Conservation (phyloP, 192 early-diverging fungal genomes). For the Hyaloraphidium curvatum region DNA sequence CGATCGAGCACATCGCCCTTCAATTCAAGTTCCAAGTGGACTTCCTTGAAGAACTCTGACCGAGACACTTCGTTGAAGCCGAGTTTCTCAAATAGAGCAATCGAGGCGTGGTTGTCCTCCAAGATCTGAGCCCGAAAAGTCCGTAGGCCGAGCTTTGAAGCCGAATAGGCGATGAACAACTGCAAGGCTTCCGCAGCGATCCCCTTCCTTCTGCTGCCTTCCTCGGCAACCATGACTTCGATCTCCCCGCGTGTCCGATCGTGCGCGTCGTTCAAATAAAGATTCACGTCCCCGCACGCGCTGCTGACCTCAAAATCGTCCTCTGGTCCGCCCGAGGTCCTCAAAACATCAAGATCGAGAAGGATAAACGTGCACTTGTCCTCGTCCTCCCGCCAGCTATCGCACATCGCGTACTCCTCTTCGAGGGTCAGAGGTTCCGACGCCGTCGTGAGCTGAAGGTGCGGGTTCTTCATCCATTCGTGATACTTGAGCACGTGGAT, state of each 20-base stretch:
- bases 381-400: slow-evolving; percentile 66
- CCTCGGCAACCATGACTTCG: slow-evolving; percentile 82
- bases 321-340: not conserved
- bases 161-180: not conserved
- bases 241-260: slow-evolving; percentile 34
- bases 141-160: not conserved
- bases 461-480: not conserved
- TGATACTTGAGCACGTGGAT: too few species aligned
- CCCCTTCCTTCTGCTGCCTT: not conserved
- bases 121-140: not conserved
- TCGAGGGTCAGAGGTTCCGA: slow-evolving; percentile 82
- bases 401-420: slow-evolving; percentile 91
- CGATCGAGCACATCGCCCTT: too few species aligned
- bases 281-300: not conserved
- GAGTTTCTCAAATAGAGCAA: not conserved
- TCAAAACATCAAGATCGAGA: slow-evolving; percentile 3
- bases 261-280: slow-evolving; percentile 2
- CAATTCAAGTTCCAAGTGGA: not conserved
- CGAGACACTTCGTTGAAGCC: not conserved
- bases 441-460: slow-evolving; percentile 44
- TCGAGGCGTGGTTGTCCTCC: not conserved
- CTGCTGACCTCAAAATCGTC: not conserved
- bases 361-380: slow-evolving; percentile 32
- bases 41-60: not conserved
- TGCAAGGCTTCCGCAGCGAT: not conserved